phyloP scores from a whole-genome alignment of 345 rosid genomes.

The Syzygium jambos region DNA sequence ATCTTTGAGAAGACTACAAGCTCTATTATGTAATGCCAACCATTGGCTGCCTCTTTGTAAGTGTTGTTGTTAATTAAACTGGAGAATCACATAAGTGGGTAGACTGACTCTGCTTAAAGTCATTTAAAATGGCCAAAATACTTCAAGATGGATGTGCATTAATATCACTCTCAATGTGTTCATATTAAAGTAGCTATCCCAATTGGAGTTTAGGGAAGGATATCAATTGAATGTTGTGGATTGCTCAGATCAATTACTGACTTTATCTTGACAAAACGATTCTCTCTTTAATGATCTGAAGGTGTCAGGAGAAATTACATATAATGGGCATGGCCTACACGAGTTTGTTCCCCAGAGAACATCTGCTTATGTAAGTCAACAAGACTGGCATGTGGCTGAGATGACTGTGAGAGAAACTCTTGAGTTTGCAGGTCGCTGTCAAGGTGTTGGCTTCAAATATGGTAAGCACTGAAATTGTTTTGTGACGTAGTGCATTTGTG shows the following conservation, averaged over 20 bases:
- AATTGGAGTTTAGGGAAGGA: not conserved
- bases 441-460: conserved; percentile 90
- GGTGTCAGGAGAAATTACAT: conserved; percentile 75
- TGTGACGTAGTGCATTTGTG: not conserved
- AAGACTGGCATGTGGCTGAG: conserved; percentile 92
- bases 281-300: conserved; percentile 15
- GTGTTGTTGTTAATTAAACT: not conserved
- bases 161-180: not conserved
- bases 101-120: not conserved
- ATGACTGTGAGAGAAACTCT: conserved; percentile 88
- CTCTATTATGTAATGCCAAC: not conserved
- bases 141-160: not conserved
- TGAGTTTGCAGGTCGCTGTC: conserved; percentile 89
- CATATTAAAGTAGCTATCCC: not conserved
- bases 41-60: not conserved
- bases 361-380: conserved; percentile 91
- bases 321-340: conserved; percentile 65
- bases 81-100: not conserved
- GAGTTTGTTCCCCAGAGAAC: conserved; percentile 93
- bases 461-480: conserved; percentile 38
- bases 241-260: not conserved
- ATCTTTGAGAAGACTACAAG: not conserved
- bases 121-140: not conserved
- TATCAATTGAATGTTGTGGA: not conserved
- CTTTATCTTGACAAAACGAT: not conserved